Conservation (phyloP, 1,284 basidiomycete genomes). For the Inonotus hispidus region DNA sequence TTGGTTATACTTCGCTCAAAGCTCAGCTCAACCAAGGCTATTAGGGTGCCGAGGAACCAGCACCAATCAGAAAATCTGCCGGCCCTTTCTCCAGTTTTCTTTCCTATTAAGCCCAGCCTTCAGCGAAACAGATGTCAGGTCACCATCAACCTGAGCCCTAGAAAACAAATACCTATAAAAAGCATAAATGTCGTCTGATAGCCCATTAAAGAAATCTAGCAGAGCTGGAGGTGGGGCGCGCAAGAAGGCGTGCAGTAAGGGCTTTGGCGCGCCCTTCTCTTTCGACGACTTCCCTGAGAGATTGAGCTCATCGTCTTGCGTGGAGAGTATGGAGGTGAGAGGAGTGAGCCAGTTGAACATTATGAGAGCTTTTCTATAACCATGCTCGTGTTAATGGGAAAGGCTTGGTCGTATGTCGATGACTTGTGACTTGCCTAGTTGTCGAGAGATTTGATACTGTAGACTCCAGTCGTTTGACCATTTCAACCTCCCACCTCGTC, state of each 20-base stretch:
- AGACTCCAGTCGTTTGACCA: constrained; percentile 53
- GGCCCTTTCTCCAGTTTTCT: constrained; percentile 57
- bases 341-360: constrained; percentile 79
- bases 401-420: not conserved
- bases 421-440: constrained; percentile 50
- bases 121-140: not conserved
- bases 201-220: constrained; percentile 64
- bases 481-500: constrained; percentile 47
- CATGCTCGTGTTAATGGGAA: not conserved
- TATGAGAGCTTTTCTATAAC: constrained; percentile 63
- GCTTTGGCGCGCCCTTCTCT: constrained; percentile 31
- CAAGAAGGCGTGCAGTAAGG: constrained; percentile 63
- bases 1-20: constrained; percentile 66
- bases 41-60: constrained; percentile 72
- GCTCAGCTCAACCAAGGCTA: constrained; percentile 73
- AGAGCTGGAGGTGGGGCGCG: constrained; percentile 80
- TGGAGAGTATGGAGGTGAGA: constrained; percentile 55
- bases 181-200: constrained; percentile 72
- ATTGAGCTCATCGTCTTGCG: constrained; percentile 30
- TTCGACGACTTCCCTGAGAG: constrained; percentile 22
- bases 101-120: constrained; percentile 56
- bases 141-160: not conserved
- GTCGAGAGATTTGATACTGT: constrained; percentile 64
- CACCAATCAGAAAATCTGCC: constrained; percentile 75
- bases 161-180: constrained; percentile 38